Conservation (phyloP, 805 yeast genomes). For the Candida xiaguanensis region DNA sequence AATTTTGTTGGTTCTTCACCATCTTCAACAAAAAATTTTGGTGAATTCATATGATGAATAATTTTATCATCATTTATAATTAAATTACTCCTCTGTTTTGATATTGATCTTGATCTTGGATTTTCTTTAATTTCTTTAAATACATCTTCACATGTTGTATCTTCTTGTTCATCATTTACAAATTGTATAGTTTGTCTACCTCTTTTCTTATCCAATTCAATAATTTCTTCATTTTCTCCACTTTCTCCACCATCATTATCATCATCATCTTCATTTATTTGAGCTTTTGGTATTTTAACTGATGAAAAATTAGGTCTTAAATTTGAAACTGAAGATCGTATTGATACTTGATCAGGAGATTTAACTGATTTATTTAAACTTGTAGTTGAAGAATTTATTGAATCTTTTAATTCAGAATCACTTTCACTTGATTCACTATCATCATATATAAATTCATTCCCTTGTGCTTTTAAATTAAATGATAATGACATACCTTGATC, state of each 20-base stretch:
- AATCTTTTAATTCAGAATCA: slow-evolving; percentile 5
- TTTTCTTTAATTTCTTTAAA: slow-evolving; percentile 1
- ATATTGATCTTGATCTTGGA: neutral
- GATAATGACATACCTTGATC: slow-evolving; percentile 66
- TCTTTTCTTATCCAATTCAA: slow-evolving; percentile 23
- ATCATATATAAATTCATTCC: slow-evolving; percentile 26
- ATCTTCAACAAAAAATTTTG: slow-evolving; percentile 27
- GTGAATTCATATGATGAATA: slow-evolving; percentile 31
- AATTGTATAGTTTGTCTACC: slow-evolving; percentile 63
- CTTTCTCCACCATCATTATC: slow-evolving; percentile 31
- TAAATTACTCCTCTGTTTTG: slow-evolving; percentile 12
- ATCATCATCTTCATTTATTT: slow-evolving; percentile 61
- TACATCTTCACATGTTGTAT: slow-evolving; percentile 9
- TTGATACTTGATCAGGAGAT: slow-evolving; percentile 27
- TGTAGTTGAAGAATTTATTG: neutral
- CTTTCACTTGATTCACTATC: slow-evolving; percentile 14
- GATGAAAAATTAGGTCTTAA: slow-evolving; percentile 65
- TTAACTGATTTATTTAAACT: slow-evolving; percentile 2
- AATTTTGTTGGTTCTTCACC: slow-evolving; percentile 16
- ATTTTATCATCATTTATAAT: slow-evolving; percentile 35
- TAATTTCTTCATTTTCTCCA: slow-evolving; percentile 11
- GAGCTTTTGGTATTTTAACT: slow-evolving; percentile 66
- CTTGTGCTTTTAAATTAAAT: slow-evolving; percentile 65
- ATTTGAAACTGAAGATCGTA: slow-evolving; percentile 32
- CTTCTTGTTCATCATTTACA: slow-evolving; percentile 41